Conservation (phyloP, 768 basidiomycete genomes). For the Tricholoma furcatifolium region DNA sequence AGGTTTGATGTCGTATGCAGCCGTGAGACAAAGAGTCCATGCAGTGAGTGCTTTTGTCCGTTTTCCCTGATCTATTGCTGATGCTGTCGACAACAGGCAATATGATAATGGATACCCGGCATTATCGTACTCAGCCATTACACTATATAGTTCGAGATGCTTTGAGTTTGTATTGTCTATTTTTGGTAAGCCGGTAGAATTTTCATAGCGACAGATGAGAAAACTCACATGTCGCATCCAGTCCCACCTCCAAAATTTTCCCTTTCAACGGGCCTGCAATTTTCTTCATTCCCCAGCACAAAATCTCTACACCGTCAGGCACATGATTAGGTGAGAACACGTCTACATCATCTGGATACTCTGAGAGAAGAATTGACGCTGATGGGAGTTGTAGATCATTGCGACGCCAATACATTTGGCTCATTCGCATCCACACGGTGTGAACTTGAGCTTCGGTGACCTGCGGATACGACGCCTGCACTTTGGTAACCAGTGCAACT, state of each 20-base stretch:
- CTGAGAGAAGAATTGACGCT: constrained; percentile 20
- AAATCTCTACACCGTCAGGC: constrained; percentile 21
- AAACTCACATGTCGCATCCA: constrained; percentile 23
- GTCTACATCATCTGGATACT: constrained; percentile 21
- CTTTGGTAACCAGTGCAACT: neutral
- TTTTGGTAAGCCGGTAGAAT: neutral
- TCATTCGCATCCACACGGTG: constrained; percentile 24
- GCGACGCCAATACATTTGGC: constrained; percentile 22
- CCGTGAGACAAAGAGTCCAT: constrained; percentile 13
- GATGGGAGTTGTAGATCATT: constrained; percentile 23
- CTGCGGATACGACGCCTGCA: neutral
- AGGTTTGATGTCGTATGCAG: constrained; percentile 13
- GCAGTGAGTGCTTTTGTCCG: constrained; percentile 16
- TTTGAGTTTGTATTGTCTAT: constrained; percentile 23
- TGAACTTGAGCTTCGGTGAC: constrained; percentile 24
- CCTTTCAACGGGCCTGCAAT: constrained; percentile 15
- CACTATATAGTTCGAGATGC: constrained; percentile 24
- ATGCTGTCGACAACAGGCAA: constrained; percentile 21
- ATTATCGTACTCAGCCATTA: constrained; percentile 22
- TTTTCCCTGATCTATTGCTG: constrained; percentile 18
- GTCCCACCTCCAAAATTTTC: constrained; percentile 20
- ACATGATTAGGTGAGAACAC: constrained; percentile 15
- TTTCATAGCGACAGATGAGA: neutral
- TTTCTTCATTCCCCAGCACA: constrained; percentile 23
- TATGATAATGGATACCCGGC: constrained; percentile 24